These are phyloP conservation scores for Podila epigama DNA, from an alignment of 192 early-diverging fungal species.

Conservation along the genomic window DNA sequence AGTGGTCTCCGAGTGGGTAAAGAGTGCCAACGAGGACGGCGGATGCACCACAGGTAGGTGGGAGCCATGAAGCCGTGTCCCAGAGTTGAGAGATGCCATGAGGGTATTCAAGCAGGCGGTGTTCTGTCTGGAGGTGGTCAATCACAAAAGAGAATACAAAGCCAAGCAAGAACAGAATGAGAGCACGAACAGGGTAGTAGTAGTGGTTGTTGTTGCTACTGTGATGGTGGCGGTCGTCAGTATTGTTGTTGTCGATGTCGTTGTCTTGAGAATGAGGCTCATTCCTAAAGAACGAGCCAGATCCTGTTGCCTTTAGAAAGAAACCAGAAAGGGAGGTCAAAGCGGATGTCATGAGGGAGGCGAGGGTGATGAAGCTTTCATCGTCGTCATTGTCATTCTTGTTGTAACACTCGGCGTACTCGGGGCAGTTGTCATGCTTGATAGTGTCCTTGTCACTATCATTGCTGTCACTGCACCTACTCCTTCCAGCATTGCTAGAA, in stretches of 20 bases:
- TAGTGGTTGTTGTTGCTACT: too few relatives aligned
- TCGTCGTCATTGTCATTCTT: not conserved
- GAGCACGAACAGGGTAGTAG: slow-evolving; percentile 56
- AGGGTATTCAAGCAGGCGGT: slow-evolving; percentile 62
- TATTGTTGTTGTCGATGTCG: too few relatives aligned
- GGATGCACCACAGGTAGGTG: slow-evolving; percentile 64
- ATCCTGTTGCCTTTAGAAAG: slow-evolving; percentile 8
- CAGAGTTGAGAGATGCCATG: slow-evolving; percentile 51
- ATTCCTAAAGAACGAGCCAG: slow-evolving; percentile 24
- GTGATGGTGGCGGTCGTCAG: too few relatives aligned
- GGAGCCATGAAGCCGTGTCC: slow-evolving; percentile 67
- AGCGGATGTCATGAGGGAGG: not conserved
- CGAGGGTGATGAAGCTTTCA: not conserved
- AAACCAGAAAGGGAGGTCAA: not conserved
- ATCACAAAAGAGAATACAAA: slow-evolving; percentile 67
- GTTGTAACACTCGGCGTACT: too few relatives aligned
- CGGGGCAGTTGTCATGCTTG: not conserved
- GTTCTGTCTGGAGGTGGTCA: slow-evolving; percentile 67
- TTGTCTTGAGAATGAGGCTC: slow-evolving; percentile 11
- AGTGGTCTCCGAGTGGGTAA: slow-evolving; percentile 59
- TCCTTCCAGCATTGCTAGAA: too few relatives aligned
- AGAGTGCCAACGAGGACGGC: slow-evolving; percentile 64
- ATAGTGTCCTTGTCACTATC: not conserved
- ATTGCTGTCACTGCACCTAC: too few relatives aligned
- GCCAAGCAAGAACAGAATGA: slow-evolving; percentile 67